phyloP scores from a whole-genome alignment of 768 basidiomycete species.

The Mycena amicta region DNA sequence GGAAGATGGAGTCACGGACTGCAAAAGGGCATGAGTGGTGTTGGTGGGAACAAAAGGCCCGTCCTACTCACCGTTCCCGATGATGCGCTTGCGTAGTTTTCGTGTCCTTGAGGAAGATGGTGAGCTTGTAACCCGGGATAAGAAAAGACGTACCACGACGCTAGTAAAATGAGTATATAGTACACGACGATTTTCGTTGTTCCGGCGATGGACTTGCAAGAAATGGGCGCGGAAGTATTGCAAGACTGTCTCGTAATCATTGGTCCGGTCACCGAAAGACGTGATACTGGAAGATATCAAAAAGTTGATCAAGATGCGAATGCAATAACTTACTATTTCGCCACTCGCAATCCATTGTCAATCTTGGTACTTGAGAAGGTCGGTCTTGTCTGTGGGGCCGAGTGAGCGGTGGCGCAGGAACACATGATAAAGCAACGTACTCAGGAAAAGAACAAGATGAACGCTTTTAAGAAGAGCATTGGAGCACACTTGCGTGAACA shows the following conservation, averaged over 20 bases:
- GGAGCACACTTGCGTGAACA: slow-evolving; percentile 84
- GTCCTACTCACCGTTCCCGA: slow-evolving; percentile 66
- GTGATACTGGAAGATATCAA: slow-evolving; percentile 57
- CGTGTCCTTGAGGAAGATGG: slow-evolving; percentile 59
- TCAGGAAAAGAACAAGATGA: slow-evolving; percentile 59
- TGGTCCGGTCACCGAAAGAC: slow-evolving; percentile 78
- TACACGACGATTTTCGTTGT: slow-evolving; percentile 79
- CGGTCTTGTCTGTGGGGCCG: slow-evolving; percentile 80
- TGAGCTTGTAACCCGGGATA: slow-evolving; percentile 1
- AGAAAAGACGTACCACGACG: slow-evolving; percentile 58
- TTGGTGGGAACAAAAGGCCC: slow-evolving; percentile 4
- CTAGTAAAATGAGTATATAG: slow-evolving; percentile 82
- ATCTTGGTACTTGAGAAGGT: slow-evolving; percentile 75
- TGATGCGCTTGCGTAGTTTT: slow-evolving; percentile 83
- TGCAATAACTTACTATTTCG: slow-evolving; percentile 67
- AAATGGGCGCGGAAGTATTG: slow-evolving; percentile 90
- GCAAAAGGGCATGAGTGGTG: slow-evolving; percentile 18
- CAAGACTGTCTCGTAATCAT: slow-evolving; percentile 79
- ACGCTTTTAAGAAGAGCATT: slow-evolving; percentile 78
- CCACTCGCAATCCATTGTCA: slow-evolving; percentile 66
- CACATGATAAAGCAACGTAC: slow-evolving; percentile 36
- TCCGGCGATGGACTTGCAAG: slow-evolving; percentile 76
- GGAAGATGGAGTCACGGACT: slow-evolving; percentile 78
- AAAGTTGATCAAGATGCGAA: slow-evolving; percentile 10
- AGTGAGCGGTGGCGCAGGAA: too few species aligned